Evolutionary conservation across 2,329 filamentous ascomycete species (phyloP), one percentile per base, ranked within the genome.

Genomic region (Fusarium sublunatum): DNA sequence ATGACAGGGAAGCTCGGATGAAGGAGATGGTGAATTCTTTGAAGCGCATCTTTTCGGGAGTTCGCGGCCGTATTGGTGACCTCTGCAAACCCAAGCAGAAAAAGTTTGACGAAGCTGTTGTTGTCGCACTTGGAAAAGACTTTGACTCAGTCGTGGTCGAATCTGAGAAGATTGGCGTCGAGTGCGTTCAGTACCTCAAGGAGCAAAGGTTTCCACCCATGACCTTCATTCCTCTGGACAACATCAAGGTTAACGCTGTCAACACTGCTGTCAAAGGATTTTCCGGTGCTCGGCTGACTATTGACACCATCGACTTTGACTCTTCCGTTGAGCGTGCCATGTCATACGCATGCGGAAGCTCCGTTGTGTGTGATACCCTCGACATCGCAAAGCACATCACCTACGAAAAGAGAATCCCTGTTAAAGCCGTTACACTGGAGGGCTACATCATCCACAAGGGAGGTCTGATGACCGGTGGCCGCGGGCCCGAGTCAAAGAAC

Each of bases 361-460:
- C 93, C 5, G 91, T 99, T 64, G 92, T 99, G 6, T 98, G 94
- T 72, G 95, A 99, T 75, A 91, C 87, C 51, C 82, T 97, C 32
- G 86, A 90, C 5, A 88, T 95, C 50, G 95, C 95, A 26, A 96
- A 96, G 75, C 86, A 94, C 55, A 88, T 99, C 41, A 93, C 92
- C 73, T 98, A 96, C 73, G 88, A 91, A 54, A 90, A 88, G 64
- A 89, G 86, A 29, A 89, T 97, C 29, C 91, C 93, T 57, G 93
- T 96, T 49, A 98, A 98, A 76, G 93, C 94, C 6, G 94, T 99
- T 11, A 96, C 93, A 1, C 78, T 98, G 11, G 93, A 98, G 72
- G 95, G 95, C n/a, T 94, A 90, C 51, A 90, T 99, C 59, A 97
- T 99, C 64, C 93, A 97, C 80, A 98, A 98, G 75, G 93, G 91